Base-by-base conservation (phyloP, 495 filamentous ascomycete species). In the Penicillium subrubescens region DNA sequence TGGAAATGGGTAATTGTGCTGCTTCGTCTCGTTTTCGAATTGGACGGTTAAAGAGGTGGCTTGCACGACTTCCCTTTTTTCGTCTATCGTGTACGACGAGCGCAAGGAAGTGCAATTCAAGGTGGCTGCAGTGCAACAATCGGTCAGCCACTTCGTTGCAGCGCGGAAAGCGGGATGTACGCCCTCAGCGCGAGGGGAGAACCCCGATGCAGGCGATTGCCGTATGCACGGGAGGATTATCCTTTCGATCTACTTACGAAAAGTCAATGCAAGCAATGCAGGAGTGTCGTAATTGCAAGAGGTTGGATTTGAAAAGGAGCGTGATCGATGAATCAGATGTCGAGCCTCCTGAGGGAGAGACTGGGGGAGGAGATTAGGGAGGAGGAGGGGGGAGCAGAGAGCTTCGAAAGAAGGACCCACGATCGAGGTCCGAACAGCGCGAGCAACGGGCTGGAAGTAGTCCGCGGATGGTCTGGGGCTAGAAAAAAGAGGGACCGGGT, bases 111-210 rank as follows among this genome's bases (percentile, higher is more conserved):
- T 41, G 11, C n/a, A 61, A 56, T 62, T 57, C 57, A 61, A 65
- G 46, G n/a, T 55, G 53, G 50, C 62, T 69, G 65, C 59, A 58
- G 68, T 62, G 68, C 53, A 61, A 69, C 62, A 64, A 57, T 39
- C 61, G 54, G 69, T 74, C 67, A 74, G 71, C 61, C 69, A 72
- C 67, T 55, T 57, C 14, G 71, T 60, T 69, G 68, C 67, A 70
- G 64, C 37, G 68, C 65, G 60, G 59, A 71, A 67, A 63, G 21
- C 60, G 62, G 57, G 61, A 65, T 64, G 61, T 58, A 68, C 54
- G 55, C 41, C 37, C 51, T 55, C 48, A 59, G 61, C 59, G 65
- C 55, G 65, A 67, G 58, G 64, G 55, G 65, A 59, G 57, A 15
- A 35, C 5, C 31, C 61, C 64, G 63, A 65, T 66, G 53, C 59